Evolutionary conservation across 345 rosid genomes (phyloP).

Genomic region (Gossypium herbaceum): DNA sequence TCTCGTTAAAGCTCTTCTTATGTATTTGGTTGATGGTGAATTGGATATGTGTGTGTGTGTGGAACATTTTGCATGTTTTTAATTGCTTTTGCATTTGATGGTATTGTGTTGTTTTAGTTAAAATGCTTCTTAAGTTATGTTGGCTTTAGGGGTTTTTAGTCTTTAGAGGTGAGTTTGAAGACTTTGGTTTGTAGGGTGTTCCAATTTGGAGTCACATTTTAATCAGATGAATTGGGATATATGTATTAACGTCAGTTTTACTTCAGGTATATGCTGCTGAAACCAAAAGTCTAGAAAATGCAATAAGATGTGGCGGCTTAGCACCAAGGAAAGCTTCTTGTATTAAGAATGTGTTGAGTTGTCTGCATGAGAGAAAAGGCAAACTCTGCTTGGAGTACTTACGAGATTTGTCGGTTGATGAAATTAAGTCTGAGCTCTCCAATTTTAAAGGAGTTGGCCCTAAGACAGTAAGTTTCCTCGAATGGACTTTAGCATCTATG

Average conservation of each 20-base stretch:
- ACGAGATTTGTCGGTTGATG: slow-evolving; percentile 50
- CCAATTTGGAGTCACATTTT: background rate
- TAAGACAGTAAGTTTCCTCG: slow-evolving; percentile 50
- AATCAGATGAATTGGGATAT: background rate
- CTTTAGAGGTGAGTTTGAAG: background rate
- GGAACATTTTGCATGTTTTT: background rate
- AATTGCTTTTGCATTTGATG: background rate
- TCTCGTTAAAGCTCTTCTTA: background rate
- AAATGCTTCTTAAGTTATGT: background rate
- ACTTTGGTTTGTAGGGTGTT: background rate
- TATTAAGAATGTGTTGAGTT: slow-evolving; percentile 58
- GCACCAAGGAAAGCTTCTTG: slow-evolving; percentile 78
- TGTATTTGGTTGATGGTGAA: background rate
- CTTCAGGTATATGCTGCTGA: slow-evolving; percentile 71
- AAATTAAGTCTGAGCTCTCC: slow-evolving; percentile 78
- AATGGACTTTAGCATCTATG: background rate
- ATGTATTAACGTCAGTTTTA: slow-evolving; percentile 5
- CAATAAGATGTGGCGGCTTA: slow-evolving; percentile 88
- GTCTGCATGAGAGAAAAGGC: slow-evolving; percentile 58
- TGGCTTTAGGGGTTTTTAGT: background rate
- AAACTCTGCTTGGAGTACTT: slow-evolving; percentile 77
- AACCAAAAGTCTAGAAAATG: slow-evolving; percentile 47
- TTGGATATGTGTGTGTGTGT: background rate
- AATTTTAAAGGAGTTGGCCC: slow-evolving; percentile 76
- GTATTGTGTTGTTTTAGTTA: background rate